phyloP scores from a whole-genome alignment of 495 filamentous ascomycete genomes.

The Penicillium cataractarum region DNA sequence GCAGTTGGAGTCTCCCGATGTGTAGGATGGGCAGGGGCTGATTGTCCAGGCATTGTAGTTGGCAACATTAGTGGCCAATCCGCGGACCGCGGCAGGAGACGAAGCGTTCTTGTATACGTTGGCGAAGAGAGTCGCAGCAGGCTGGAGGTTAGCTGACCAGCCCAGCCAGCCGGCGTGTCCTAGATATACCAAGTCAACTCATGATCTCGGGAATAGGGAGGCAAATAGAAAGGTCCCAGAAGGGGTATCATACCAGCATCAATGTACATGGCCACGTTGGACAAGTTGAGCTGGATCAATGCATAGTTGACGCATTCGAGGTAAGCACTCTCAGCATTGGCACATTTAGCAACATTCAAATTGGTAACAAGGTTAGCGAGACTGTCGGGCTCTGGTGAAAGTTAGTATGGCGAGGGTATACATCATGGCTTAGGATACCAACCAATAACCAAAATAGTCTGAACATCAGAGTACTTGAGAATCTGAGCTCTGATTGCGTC shows the following conservation, averaged over 20 bases:
- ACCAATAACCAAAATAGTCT: conserved; percentile 56
- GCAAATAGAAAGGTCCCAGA: background rate
- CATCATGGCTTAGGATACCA: conserved; percentile 25
- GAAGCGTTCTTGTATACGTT: conserved; percentile 67
- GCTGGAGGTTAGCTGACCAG: conserved; percentile 76
- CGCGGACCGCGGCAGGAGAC: conserved; percentile 66
- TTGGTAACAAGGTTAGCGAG: conserved; percentile 84
- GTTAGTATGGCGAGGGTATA: conserved; percentile 46
- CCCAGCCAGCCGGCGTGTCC: conserved; percentile 73
- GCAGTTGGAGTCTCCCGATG: conserved; percentile 47
- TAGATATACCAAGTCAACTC: conserved; percentile 12
- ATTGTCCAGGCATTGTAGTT: conserved; percentile 72
- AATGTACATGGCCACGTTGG: conserved; percentile 82
- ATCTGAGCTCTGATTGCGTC: conserved; percentile 52
- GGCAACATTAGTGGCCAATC: conserved; percentile 77
- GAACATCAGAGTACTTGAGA: conserved; percentile 35
- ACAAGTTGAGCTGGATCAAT: conserved; percentile 68
- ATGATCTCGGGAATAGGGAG: background rate
- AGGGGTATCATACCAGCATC: conserved; percentile 60
- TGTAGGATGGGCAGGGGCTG: conserved; percentile 47
- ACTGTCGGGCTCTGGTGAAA: conserved; percentile 71
- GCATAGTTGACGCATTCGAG: conserved; percentile 73
- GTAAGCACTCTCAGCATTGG: conserved; percentile 64
- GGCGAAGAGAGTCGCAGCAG: conserved; percentile 70
- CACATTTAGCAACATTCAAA: conserved; percentile 62